Evolutionary conservation across 441 rosid genomes (phyloP), one percentile per base, ranked within the genome.

Genomic region (Populus hybrid): DNA sequence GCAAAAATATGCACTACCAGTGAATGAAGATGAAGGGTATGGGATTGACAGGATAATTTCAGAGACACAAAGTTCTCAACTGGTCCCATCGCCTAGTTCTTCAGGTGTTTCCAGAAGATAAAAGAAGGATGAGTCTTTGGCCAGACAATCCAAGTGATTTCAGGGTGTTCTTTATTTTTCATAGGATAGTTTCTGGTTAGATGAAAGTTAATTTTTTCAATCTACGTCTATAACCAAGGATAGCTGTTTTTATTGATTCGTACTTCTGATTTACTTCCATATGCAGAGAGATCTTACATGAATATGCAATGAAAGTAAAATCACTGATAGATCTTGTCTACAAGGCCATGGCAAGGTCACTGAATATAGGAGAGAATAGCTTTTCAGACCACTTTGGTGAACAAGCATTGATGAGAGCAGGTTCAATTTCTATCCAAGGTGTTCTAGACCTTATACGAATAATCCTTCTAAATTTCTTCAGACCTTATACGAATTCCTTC

Each of bases 81-180:
- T 94, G 94, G 95, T 84, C 64, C 5, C 91, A 89, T 71, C 85
- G 92, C 18, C 67, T 91, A 75, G 82, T 74, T 59, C 87, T 94
- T 63, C 79, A 78, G 32, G 65, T 87, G 35, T 61, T 76, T 71
- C 94, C 97, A 6, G 84, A 87, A 74, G 80, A 85, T 38, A 77
- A 70, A 23, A 78, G 81, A 57, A 79, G 82, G 61, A 86, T 83
- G 76, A 67, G 83, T 18, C 85, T 86, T 75, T 89, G 90, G 91
- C 93, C 94, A 9, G 18, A 76, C 59, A 72, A 76, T 26, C 94
- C 93, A 6, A 16, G 24, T 59, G 57, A 67, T 7, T 91, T 91
- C 78, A 89, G 90, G 96, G 90, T 79, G 77, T 23, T 12, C 12
- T 61, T 64, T 19, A 14, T 6, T 26, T 0, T 32, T 32, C 38